Evolutionary conservation across 1,139 yeast genomes (phyloP), one percentile per base, ranked within the genome.

Genomic region (Kodamaea ohmeri): DNA sequence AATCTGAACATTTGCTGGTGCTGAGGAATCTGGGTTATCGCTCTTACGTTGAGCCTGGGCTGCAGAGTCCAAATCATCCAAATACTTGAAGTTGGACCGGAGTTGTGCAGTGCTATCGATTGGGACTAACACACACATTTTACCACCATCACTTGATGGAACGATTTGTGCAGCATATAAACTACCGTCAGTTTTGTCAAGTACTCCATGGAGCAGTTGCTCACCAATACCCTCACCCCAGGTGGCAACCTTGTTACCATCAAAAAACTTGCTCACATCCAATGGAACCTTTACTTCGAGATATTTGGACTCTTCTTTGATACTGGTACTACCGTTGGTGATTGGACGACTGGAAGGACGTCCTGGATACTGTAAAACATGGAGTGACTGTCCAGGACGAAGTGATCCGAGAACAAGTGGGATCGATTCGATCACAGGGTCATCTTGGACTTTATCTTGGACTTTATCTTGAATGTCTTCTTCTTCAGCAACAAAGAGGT

Each of bases 1-100:
- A 26, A 73, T 71, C 37, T 69, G 71, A 25, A 66, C 67, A 35
- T 68, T 76, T 42, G 57, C 60, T 44, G 66, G 69, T 55, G 58
- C 61, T 47, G 53, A 57, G 46, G 44, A n/a, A 5, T 36, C 41
- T 1, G 48, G 38, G 4, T 50, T 49, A 33, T 54, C 57, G 24
- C 58, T 60, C 37, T 58, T 57, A 34, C 51, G 51, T 43, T 56
- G 65, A n/a, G 49, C 52, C 37, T 48, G 55, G 35, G 52, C 58
- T 27, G 50, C 45, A 12, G 51, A 50, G 39, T 71, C 76, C 26
- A 64, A 37, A 30, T 68, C 76, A 53, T 85, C 95, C 37, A 89
- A 78, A 55, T 89, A 86, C 47, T 73, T 76, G 63, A 92, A 88
- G 45, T 77, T 76, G 1, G 97, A 94, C 51, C 96, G 73, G 46